Base-by-base conservation (phyloP, 306 rosid genomes). In the Acmispon strigosus region DNA sequence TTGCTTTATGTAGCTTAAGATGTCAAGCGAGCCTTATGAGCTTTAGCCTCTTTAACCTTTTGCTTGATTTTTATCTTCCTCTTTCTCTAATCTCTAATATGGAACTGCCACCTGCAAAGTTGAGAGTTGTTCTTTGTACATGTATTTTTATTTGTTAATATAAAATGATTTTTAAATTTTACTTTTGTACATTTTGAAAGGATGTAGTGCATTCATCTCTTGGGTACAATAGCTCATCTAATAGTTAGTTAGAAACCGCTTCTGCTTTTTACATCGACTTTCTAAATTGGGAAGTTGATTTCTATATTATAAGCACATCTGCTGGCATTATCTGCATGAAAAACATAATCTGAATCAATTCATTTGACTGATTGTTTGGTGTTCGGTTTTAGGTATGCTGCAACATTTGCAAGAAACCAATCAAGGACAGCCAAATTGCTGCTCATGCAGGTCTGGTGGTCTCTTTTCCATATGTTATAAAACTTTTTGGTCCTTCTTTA, bases 361-460 rank as follows among this genome's bases (percentile, higher is more conserved):
- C 48, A 43, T 74, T 51, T 55, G 39, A 85, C 74, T 81, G 62
- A 63, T 79, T 72, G 22, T 76, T 81, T 79, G 39, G 66, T 77
- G 73, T 86, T 64, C 65, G 61, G 67, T 65, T 83, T 78, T 57
- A 94, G 99, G 99, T 94, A 66, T 81, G 91, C 75, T 94, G 99
- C 86, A 91, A 87, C 81, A 82, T 62, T 79, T 94, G 99, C 86
- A 94, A 94, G 87, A 94, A 85, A 83, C 92, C 96, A 67, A 74
- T 94, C 78, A 88, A 82, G 88, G 88, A 90, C 75, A 91, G 91
- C 57, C 96, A 86, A 72, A 91, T 84, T 64, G 86, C 83, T 13
- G 83, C 84, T 81, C 99, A 94, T 86, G 89, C 95, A 87, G 99
- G 99, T 94, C 64, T 63, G 84, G 73, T 70, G 68, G 54, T 65